A percentile compares a stretch with the other conserved stretches of the same genome.
phyloP scores from a whole-genome alignment of 2,329 filamentous ascomycete species.

The Cercospora zeina region DNA sequence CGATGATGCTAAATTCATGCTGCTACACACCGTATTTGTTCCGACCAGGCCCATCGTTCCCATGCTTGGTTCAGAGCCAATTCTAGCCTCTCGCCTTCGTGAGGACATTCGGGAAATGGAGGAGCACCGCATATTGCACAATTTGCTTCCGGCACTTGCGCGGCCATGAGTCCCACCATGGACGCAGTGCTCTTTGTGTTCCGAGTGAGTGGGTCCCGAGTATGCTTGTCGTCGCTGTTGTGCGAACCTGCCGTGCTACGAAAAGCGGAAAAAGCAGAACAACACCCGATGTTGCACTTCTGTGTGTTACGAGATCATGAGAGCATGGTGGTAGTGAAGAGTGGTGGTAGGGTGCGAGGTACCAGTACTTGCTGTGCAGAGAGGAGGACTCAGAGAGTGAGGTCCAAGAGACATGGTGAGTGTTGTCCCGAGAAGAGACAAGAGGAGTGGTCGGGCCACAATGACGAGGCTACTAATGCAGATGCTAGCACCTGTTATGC shows the following conservation, averaged over 20 bases:
- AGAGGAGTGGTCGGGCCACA: conserved; percentile 12
- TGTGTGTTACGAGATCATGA: conserved; percentile 12
- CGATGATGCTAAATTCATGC: background rate
- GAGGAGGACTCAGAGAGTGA: conserved; percentile 17
- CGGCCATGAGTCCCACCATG: conserved; percentile 30
- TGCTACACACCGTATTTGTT: conserved; percentile 35
- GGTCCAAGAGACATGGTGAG: conserved; percentile 16
- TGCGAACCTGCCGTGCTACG: conserved; percentile 12
- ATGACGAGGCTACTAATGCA: conserved; percentile 22
- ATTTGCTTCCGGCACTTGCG: conserved; percentile 35
- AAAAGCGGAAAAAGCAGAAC: background rate
- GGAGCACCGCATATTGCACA: conserved; percentile 43
- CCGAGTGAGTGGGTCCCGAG: conserved; percentile 1
- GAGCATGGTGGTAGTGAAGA: conserved; percentile 9
- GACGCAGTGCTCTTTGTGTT: conserved; percentile 18
- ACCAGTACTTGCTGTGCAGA: conserved; percentile 19
- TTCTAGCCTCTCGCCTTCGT: conserved; percentile 40
- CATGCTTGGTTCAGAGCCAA: conserved; percentile 39
- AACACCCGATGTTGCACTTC: conserved; percentile 8
- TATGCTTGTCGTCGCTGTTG: conserved; percentile 6
- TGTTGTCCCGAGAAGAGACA: background rate
- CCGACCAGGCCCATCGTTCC: conserved; percentile 35
- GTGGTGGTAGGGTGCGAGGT: background rate
- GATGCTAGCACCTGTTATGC: conserved; percentile 24
- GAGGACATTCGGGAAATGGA: conserved; percentile 38